These are phyloP conservation scores for Litsea cubeba DNA, from an alignment of 164 flowering plant species.

Conservation along the genomic window DNA sequence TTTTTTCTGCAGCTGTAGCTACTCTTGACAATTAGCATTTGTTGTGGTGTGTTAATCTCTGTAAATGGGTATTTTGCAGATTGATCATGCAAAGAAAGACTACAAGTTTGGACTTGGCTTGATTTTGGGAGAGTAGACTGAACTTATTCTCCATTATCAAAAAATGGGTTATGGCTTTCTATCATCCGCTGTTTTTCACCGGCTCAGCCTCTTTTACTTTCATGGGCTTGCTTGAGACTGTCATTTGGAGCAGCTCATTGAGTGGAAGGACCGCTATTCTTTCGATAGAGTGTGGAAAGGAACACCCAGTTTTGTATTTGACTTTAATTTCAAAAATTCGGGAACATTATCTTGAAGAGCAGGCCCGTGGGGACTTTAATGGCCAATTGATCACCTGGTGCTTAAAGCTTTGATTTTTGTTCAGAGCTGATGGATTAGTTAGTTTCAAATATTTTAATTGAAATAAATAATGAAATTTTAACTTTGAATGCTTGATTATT, in stretches of 20 bases:
- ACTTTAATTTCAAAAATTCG: not conserved
- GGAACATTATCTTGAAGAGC: not conserved
- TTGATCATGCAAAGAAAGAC: slow-evolving; percentile 89
- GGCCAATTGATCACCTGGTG: not conserved
- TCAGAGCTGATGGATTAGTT: not conserved
- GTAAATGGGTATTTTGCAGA: slow-evolving; percentile 38
- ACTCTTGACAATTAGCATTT: not conserved
- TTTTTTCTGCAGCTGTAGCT: not conserved
- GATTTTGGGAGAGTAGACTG: slow-evolving; percentile 62
- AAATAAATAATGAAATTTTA: too few relatives aligned
- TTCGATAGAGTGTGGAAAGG: slow-evolving; percentile 5
- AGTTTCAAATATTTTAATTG: not conserved
- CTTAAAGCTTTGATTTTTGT: not conserved
- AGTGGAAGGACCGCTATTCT: slow-evolving; percentile 5
- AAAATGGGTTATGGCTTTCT: not conserved
- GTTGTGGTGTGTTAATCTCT: not conserved
- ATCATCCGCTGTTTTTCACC: not conserved
- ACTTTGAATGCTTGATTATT: not conserved
- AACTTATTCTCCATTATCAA: not conserved
- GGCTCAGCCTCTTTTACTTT: slow-evolving; percentile 1
- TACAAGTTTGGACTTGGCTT: slow-evolving; percentile 96
- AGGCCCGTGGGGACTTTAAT: not conserved
- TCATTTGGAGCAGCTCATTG: slow-evolving; percentile 2
- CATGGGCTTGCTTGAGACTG: not conserved
- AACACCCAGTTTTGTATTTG: slow-evolving; percentile 10